Evolutionary conservation across 371 early-diverging fungal species (phyloP), one percentile per base, ranked within the genome.

Genomic region (Capillidium rhysosporum): DNA sequence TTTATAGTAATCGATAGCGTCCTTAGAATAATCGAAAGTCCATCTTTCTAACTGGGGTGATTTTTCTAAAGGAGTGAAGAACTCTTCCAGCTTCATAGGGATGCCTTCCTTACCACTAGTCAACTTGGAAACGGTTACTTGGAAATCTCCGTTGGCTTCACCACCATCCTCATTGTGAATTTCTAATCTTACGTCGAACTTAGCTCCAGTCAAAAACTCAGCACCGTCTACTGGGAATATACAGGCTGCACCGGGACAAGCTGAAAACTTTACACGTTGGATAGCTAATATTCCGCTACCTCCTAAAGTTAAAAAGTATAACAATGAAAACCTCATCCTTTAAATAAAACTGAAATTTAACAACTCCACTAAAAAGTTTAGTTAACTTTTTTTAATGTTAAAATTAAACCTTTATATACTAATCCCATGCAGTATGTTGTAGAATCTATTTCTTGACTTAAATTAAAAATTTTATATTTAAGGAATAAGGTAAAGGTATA

Each of bases 11-110:
- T 75, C 73, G 51, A 68, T 62, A 34, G 71, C 70, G 53, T 80
- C 69, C 40, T 59, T 59, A 66, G 58, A 69, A 68, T 69, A 75
- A 49, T 61, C 56, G 59, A 76, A 76, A 44, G 66, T 61, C 76
- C 76, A 76, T 39, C 62, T 49, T 57, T 76, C 72, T 34, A 67
- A 55, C 7, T 57, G 56, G 16, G 66, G 64, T 46, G 64, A 46
- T 26, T 55, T 54, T 38, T 64, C 26, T 52, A 65, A 60, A 60
- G 72, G 68, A 56, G 62, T 71, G 31, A 65, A 60, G 52, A 67
- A 60, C 30, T 65, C 64, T 46, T 71, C 68, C n/a, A 63, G 21
- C 62, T 67, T 66, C 52, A 58, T 56, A 25, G 52, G 20, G 31
- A 44, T 41, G 18, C 52, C 58, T 52, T 53, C 51, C 49, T 45